Evolutionary conservation across 2,329 filamentous ascomycete species (phyloP).

Genomic region (Gliomastix tumulicola): DNA sequence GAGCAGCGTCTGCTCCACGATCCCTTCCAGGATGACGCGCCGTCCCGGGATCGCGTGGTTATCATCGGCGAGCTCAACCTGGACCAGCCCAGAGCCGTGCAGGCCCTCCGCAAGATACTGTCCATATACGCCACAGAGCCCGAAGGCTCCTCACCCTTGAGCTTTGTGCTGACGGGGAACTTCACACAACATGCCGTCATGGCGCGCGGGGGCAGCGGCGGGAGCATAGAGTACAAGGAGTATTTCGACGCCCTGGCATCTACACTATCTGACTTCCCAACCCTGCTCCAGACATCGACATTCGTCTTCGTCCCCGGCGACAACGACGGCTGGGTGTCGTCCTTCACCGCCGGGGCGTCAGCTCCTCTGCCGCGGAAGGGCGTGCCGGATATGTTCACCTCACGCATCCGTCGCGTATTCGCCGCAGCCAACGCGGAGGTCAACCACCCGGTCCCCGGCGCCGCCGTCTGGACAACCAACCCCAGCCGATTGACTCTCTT

Average conservation of each 20-base stretch:
- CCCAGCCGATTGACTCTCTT: slow-evolving; percentile 78
- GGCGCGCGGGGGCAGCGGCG: slow-evolving; percentile 62
- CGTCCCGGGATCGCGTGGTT: slow-evolving; percentile 51
- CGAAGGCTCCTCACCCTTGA: slow-evolving; percentile 60
- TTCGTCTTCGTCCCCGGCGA: slow-evolving; percentile 94
- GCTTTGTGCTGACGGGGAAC: slow-evolving; percentile 80
- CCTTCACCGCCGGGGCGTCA: slow-evolving; percentile 71
- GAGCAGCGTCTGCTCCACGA: slow-evolving; percentile 60
- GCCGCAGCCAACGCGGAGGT: slow-evolving; percentile 68
- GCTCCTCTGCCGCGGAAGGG: slow-evolving; percentile 61
- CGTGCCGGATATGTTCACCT: slow-evolving; percentile 87
- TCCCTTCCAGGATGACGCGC: slow-evolving; percentile 20
- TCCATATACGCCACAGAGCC: slow-evolving; percentile 62
- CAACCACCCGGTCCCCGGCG: slow-evolving; percentile 31
- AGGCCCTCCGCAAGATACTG: slow-evolving; percentile 75
- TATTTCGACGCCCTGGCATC: slow-evolving; percentile 84
- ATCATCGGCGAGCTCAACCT: slow-evolving; percentile 82
- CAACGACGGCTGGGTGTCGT: slow-evolving; percentile 93
- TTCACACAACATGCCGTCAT: slow-evolving; percentile 64
- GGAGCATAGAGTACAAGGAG: slow-evolving; percentile 95
- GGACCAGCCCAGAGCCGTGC: slow-evolving; percentile 73
- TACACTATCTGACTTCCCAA: slow-evolving; percentile 75
- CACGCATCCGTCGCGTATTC: slow-evolving; percentile 74
- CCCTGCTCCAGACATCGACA: slow-evolving; percentile 68
- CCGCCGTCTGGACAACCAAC: slow-evolving; percentile 83